Conservation (phyloP, 768 basidiomycete genomes). For the Xerocomellus intermedius region DNA sequence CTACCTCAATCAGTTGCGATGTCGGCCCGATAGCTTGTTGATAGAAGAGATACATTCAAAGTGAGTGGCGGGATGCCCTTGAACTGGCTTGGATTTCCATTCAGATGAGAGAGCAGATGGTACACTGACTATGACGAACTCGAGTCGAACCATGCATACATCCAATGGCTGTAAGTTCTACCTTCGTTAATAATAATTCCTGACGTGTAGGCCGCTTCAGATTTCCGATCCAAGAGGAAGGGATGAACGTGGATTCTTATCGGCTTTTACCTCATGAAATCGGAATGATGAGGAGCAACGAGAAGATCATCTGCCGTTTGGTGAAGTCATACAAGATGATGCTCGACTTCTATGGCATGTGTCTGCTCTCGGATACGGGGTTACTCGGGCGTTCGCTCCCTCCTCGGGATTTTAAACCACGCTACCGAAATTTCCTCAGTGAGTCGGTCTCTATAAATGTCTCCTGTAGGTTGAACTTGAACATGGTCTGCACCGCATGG, state of each 20-base stretch:
- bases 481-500: background rate
- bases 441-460: slow-evolving; percentile 31
- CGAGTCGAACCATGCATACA: slow-evolving; percentile 69
- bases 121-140: slow-evolving; percentile 57
- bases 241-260: slow-evolving; percentile 67
- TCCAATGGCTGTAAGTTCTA: slow-evolving; percentile 71
- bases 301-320: slow-evolving; percentile 48
- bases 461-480: background rate
- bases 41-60: slow-evolving; percentile 63
- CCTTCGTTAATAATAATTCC: background rate
- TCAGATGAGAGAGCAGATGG: slow-evolving; percentile 49
- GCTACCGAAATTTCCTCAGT: slow-evolving; percentile 68
- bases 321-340: slow-evolving; percentile 65
- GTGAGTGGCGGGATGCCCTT: slow-evolving; percentile 34
- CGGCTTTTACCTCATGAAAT: slow-evolving; percentile 68
- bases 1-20: slow-evolving; percentile 55
- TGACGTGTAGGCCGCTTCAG: slow-evolving; percentile 31
- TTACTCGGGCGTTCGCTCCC: slow-evolving; percentile 51
- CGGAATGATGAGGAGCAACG: slow-evolving; percentile 50
- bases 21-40: slow-evolving; percentile 57
- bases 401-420: slow-evolving; percentile 48
- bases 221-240: slow-evolving; percentile 72
- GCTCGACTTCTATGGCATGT: slow-evolving; percentile 82
- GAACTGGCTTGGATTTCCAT: background rate
- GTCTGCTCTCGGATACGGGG: slow-evolving; percentile 56